phyloP scores from a whole-genome alignment of 768 basidiomycete species.

The Strobilomyces echinocephalus region DNA sequence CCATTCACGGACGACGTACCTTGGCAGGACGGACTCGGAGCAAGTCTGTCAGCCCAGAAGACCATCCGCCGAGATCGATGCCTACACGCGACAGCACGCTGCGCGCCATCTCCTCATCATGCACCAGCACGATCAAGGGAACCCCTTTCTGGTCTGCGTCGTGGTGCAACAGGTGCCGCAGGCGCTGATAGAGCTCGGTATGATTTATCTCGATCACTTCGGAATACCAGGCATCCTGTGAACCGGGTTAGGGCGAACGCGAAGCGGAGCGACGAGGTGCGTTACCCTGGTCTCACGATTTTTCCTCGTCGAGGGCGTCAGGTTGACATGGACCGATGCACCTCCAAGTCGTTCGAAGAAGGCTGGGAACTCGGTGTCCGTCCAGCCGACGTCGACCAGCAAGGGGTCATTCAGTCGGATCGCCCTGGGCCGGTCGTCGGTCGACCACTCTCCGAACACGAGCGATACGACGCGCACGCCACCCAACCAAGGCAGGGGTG shows the following conservation, averaged over 20 bases:
- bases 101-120: slow-evolving; percentile 34
- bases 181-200: slow-evolving; percentile 8
- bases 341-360: slow-evolving; percentile 19
- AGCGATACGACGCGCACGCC: slow-evolving; percentile 34
- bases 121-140: slow-evolving; percentile 31
- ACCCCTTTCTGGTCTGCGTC: slow-evolving; percentile 13
- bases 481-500: slow-evolving; percentile 30
- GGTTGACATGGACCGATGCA: slow-evolving; percentile 16
- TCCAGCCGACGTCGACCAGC: slow-evolving; percentile 38
- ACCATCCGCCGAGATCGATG: slow-evolving; percentile 39
- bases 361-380: slow-evolving; percentile 32
- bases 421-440: slow-evolving; percentile 29
- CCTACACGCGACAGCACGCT: slow-evolving; percentile 22
- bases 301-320: slow-evolving; percentile 7
- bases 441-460: slow-evolving; percentile 32
- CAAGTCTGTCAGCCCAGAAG: slow-evolving; percentile 32
- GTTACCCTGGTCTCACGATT: slow-evolving; percentile 20
- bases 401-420: slow-evolving; percentile 30
- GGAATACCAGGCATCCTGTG: slow-evolving; percentile 18
- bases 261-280: neutral
- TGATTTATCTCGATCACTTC: slow-evolving; percentile 11
- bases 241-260: neutral
- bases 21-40: slow-evolving; percentile 3
- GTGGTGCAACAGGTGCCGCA: slow-evolving; percentile 21
- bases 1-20: slow-evolving; percentile 5